Evolutionary conservation across 768 basidiomycete genomes (phyloP).

Genomic region (Cystofilobasidium macerans): DNA sequence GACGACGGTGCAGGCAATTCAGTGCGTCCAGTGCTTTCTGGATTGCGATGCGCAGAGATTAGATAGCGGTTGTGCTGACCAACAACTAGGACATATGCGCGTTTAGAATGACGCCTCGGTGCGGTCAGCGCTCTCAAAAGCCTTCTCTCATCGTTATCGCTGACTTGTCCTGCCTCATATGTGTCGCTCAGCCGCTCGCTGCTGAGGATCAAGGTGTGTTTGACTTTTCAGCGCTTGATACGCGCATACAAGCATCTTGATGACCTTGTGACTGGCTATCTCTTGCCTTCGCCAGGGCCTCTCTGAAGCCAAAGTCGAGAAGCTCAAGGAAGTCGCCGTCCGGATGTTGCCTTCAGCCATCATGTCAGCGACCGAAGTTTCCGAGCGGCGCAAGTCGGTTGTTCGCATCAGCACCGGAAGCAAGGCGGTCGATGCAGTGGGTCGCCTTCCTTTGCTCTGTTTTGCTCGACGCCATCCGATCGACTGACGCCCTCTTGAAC

Average conservation of each 20-base stretch:
- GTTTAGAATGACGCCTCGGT: background rate
- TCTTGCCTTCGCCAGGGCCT: slow-evolving; percentile 8
- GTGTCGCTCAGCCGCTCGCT: background rate
- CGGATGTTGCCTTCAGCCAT: slow-evolving; percentile 19
- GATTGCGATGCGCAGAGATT: too few relatives aligned
- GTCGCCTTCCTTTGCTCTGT: background rate
- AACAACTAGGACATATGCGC: too few relatives aligned
- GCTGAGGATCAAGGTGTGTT: slow-evolving; percentile 24
- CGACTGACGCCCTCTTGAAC: too few relatives aligned
- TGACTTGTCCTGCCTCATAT: too few relatives aligned
- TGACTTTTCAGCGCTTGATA: background rate
- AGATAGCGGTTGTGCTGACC: too few relatives aligned
- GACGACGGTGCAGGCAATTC: slow-evolving; percentile 21
- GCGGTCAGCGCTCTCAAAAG: background rate
- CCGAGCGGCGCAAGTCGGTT: slow-evolving; percentile 7
- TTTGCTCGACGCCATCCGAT: background rate
- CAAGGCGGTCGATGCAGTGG: slow-evolving; percentile 24
- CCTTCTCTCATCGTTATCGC: too few relatives aligned
- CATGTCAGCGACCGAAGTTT: slow-evolving; percentile 24
- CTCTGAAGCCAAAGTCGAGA: slow-evolving; percentile 27
- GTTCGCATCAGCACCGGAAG: slow-evolving; percentile 20
- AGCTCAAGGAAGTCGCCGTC: slow-evolving; percentile 20
- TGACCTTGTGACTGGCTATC: background rate
- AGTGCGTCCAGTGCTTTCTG: background rate
- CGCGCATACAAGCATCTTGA: background rate